Percentiles rank a stretch among this genome's conserved stretches.
These are phyloP conservation scores for Epichloe typhina DNA, from an alignment of 2,329 filamentous ascomycete genomes.

Conservation along the genomic window DNA sequence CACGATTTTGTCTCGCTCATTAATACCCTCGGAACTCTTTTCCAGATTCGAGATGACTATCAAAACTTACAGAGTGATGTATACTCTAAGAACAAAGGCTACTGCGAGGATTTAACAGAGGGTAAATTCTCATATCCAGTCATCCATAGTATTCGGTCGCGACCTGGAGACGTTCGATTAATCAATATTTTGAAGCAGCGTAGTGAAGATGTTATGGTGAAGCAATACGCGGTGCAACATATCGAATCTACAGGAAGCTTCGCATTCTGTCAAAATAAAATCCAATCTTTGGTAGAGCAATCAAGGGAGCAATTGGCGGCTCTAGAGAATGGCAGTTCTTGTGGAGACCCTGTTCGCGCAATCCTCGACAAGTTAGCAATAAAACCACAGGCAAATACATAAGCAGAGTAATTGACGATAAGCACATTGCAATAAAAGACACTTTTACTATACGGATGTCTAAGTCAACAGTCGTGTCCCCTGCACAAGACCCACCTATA, in stretches of 20 bases:
- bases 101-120: conserved; percentile 5
- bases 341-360: background rate
- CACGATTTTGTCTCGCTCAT: conserved; percentile 4
- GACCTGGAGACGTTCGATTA: conserved; percentile 1
- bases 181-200: conserved; percentile 4
- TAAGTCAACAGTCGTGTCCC: too few relatives aligned
- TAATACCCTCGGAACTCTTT: conserved; percentile 1
- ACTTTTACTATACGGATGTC: background rate
- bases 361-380: background rate
- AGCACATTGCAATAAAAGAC: too few relatives aligned
- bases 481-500: too few relatives aligned
- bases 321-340: background rate
- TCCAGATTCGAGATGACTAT: conserved; percentile 8
- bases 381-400: background rate
- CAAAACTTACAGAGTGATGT: conserved; percentile 4
- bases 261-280: background rate
- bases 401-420: background rate
- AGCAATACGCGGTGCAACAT: conserved; percentile 2
- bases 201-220: conserved; percentile 2
- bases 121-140: conserved; percentile 8
- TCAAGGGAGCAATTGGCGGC: background rate
- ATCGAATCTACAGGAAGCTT: conserved; percentile 5
- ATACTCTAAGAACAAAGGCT: conserved; percentile 6
- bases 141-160: conserved; percentile 6
- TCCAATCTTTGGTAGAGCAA: background rate